These are phyloP conservation scores for Metroxylon sagu DNA, from an alignment of 176 grass and related monocot genomes.

Conservation along the genomic window DNA sequence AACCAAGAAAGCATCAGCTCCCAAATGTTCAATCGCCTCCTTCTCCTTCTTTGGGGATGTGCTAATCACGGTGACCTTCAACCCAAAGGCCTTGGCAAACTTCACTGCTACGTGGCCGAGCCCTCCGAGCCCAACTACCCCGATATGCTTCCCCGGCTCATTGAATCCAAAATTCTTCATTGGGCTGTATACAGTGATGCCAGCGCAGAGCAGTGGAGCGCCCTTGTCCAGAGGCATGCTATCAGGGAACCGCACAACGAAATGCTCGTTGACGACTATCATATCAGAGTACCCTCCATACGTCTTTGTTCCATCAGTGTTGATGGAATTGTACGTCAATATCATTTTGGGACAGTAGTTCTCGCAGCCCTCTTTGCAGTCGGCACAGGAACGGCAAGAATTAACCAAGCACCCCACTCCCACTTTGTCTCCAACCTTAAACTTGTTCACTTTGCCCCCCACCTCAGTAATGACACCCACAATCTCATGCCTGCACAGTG, in stretches of 20 bases:
- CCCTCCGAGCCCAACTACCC: constrained; percentile 50
- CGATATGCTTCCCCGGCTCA: constrained; percentile 28
- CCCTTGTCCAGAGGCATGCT: constrained; percentile 29
- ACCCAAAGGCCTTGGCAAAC: constrained; percentile 52
- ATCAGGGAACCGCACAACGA: constrained; percentile 41
- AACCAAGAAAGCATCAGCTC: constrained; percentile 38
- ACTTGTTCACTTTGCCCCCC: constrained; percentile 35
- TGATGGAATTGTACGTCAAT: constrained; percentile 44
- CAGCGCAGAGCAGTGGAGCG: constrained; percentile 57
- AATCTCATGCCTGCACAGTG: constrained; percentile 44
- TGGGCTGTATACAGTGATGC: constrained; percentile 54
- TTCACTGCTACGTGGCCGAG: constrained; percentile 62
- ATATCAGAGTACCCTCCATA: constrained; percentile 44
- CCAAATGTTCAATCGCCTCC: constrained; percentile 40
- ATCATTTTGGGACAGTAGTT: constrained; percentile 42
- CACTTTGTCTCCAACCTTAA: constrained; percentile 34
- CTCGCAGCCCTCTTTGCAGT: constrained; percentile 30
- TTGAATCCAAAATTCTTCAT: constrained; percentile 40
- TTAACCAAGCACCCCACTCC: constrained; percentile 60
- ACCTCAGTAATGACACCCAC: constrained; percentile 37
- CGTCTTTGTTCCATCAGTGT: constrained; percentile 37
- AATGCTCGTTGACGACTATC: constrained; percentile 31
- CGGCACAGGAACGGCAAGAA: constrained; percentile 43
- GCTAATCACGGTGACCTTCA: constrained; percentile 58
- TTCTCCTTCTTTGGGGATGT: constrained; percentile 31